Evolutionary conservation across 768 basidiomycete species (phyloP).

Genomic region (Dacryopinax spathularia): DNA sequence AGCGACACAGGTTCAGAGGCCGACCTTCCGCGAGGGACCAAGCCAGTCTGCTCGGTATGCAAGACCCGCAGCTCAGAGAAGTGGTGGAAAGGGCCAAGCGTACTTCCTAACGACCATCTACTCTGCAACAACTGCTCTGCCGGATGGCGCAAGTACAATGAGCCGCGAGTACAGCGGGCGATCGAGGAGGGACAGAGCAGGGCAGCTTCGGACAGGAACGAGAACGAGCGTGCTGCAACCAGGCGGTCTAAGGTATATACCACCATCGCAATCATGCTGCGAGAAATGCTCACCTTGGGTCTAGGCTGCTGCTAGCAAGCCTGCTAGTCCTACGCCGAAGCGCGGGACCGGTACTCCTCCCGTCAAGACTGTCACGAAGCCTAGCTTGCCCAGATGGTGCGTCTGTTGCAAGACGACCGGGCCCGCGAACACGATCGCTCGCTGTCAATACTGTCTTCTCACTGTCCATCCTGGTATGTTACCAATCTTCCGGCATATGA

Average conservation of each 20-base stretch:
- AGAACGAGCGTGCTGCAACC: not conserved
- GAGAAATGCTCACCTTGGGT: not conserved
- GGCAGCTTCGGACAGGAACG: not conserved
- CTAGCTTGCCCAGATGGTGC: constrained; percentile 31
- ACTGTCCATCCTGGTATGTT: constrained; percentile 62
- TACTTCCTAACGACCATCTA: not conserved
- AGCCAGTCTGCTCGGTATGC: not conserved
- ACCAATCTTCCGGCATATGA: not conserved
- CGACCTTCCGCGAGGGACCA: not conserved
- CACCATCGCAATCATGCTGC: not conserved
- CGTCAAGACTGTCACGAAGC: not conserved
- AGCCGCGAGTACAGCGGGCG: not conserved
- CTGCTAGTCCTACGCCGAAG: not conserved
- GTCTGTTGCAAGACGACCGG: constrained; percentile 61
- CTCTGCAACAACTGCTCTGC: not conserved
- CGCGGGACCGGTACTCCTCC: not conserved
- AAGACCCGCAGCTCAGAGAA: not conserved
- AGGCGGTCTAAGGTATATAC: not conserved
- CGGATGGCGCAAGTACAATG: not conserved
- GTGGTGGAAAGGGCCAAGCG: constrained; percentile 3
- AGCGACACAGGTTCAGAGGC: not conserved
- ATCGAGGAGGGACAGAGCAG: constrained; percentile 2
- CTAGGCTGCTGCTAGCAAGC: not conserved
- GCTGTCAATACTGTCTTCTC: constrained; percentile 68
- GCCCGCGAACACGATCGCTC: constrained; percentile 59